Base-by-base conservation (phyloP, 106 monocot genomes). In the Acanthochlamys bracteata region DNA sequence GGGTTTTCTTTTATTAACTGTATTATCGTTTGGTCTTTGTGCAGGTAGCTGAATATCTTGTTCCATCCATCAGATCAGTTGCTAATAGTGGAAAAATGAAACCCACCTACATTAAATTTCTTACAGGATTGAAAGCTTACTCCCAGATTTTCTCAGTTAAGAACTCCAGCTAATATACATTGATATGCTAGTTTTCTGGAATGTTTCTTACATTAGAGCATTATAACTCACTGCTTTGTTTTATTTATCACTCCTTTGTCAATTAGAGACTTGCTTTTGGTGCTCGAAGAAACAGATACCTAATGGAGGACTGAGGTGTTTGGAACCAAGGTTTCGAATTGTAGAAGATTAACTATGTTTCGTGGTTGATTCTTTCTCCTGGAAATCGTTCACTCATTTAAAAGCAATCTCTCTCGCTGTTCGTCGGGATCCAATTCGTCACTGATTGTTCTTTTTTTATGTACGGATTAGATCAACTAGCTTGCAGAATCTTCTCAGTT, bases 41-140 rank as follows among this genome's bases (percentile, higher is more conserved):
- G 43, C 77, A 96, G 95, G 95, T 96, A 71, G 90, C 95, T 39
- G 90, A 87, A 53, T 96, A 84, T 57, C 84, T 96, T 27, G 95
- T 95, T 42, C 87, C 74, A 24, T 68, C 73, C 63, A 79, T 96
- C 61, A 90, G 90, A 78, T 79, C 84, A 25, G 67, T 90, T 33
- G 73, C 87, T 21, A 72, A 25, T 45, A 82, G 66, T 42, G 75
- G 65, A 63, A 71, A 78, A 22, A 84, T 79, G 81, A 92, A 79
- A 58, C 95, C 95, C 14, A 82, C 95, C 11, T 96, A 96, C 77
- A 84, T 96, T 39, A 82, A 86, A 53, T 96, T 90, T 64, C 87
- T 96, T 45, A 90, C 95, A 7, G 95, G 95, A 67, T 70, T 96
- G 60, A 96, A 88, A 80, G 95, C 95, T 51, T 96, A 96, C 70